phyloP scores from a whole-genome alignment of 495 filamentous ascomycete species.

The Hypomontagnella monticulosa region DNA sequence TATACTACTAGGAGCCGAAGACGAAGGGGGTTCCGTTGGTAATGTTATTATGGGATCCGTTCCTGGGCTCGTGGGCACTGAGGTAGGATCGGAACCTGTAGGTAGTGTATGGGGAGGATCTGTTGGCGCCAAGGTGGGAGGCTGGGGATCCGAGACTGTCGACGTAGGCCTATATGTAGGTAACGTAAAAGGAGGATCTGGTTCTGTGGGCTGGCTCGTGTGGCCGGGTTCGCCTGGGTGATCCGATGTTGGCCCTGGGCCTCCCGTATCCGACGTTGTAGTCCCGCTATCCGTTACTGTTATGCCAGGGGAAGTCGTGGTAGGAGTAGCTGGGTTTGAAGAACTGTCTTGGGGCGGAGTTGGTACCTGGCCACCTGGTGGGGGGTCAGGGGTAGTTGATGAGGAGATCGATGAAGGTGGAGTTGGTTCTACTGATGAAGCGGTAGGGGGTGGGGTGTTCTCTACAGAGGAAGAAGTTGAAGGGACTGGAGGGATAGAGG shows the following conservation, averaged over 20 bases:
- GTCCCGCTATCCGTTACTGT: background rate
- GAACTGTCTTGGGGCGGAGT: slow-evolving; percentile 9
- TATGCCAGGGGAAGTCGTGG: background rate
- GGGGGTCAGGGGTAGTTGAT: background rate
- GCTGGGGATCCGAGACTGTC: background rate
- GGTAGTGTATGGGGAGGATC: background rate
- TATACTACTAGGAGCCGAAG: background rate
- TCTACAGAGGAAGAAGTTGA: background rate
- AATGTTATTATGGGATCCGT: background rate
- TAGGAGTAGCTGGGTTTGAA: background rate
- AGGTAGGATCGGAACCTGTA: background rate
- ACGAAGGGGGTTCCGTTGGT: background rate
- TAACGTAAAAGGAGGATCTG: slow-evolving; percentile 2
- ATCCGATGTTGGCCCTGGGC: slow-evolving; percentile 3
- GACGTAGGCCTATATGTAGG: background rate
- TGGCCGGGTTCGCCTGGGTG: background rate
- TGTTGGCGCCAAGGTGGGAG: background rate
- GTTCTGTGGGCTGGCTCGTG: slow-evolving; percentile 4
- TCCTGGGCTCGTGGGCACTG: background rate
- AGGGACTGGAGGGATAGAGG: background rate
- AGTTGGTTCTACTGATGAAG: background rate
- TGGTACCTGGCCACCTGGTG: background rate
- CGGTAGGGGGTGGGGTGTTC: slow-evolving; percentile 1
- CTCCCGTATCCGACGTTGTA: background rate
- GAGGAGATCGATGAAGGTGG: background rate